Base-by-base conservation (phyloP, 352 stramenopile genomes). In the Globisporangium ultimum region DNA sequence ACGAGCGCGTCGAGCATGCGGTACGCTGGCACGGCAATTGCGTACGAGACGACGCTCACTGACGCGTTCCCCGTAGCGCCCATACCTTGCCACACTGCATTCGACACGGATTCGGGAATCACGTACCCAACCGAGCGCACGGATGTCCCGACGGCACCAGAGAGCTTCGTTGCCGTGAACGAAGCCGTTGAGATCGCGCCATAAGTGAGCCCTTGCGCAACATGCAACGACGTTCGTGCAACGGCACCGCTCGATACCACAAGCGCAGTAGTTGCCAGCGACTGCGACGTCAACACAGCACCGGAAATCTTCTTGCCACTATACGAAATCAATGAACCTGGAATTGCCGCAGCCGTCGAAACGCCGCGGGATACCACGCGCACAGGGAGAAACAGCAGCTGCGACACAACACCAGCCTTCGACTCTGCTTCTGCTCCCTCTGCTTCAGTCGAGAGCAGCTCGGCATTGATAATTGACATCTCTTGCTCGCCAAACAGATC, bases 11-110 rank as follows among this genome's bases (percentile, higher is more conserved):
- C 61, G 12, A 84, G 51, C 76, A 92, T 84, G 32, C 77, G 70
- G 52, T 90, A 91, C 22, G 76, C 71, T 2, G 83, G 83, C 22
- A 93, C 70, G 0, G 79, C 79, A 53, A 93, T 89, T 18, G 79
- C 77, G 56, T 83, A 78, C 12, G 80, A 78, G 20, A 91, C 58
- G 21, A 88, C 70, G 13, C 68, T 80, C 40, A 75, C 72, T 0
- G 80, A 89, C 21, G 70, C 72, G n/a, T 70, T 88, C 0, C 83
- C 71, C 6, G 83, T 89, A 14, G 71, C 70, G 17, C 76, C 77
- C 58, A 91, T 71, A 10, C 80, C 68, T 18, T 87, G 70, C 77
- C 76, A 90, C 55, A 90, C 62, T 0, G 71, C 74, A 46, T 76
- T 87, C 18, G 80, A 84, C 10, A 89, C 71, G 0, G 77, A 86